A percentile compares a stretch with the other conserved stretches of the same genome.
These are phyloP conservation scores for Ceratocystis destructans DNA, from an alignment of 2,329 filamentous ascomycete species.

Conservation along the genomic window DNA sequence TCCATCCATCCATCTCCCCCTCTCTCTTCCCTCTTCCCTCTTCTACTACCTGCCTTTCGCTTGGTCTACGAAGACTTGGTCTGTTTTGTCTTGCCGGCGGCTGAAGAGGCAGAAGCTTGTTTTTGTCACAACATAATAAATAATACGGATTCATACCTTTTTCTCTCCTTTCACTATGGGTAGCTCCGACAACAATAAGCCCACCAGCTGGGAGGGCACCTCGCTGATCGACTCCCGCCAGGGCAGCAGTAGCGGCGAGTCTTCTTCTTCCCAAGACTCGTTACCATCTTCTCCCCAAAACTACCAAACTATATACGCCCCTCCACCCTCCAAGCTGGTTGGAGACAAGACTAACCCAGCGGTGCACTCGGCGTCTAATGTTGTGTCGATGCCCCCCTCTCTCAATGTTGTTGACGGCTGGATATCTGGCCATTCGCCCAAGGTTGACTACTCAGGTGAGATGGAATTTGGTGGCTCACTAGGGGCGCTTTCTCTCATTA, in stretches of 20 bases:
- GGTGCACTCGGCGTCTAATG: conserved; percentile 23
- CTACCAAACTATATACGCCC: not conserved
- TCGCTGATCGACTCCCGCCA: not conserved
- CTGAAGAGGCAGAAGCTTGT: not conserved
- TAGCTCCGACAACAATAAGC: not conserved
- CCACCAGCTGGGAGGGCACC: conserved; percentile 8
- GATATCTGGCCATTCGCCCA: conserved; percentile 46
- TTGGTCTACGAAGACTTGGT: not conserved
- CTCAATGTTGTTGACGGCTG: conserved; percentile 39
- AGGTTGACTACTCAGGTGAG: conserved; percentile 47
- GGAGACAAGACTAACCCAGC: conserved; percentile 9
- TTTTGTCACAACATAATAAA: not conserved
- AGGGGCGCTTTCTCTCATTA: conserved; percentile 77
- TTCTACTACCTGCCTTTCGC: not conserved
- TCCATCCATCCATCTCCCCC: not conserved
- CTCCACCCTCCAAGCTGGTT: conserved; percentile 19
- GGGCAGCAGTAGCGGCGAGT: conserved; percentile 17
- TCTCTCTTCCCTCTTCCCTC: not conserved
- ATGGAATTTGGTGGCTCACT: conserved; percentile 78
- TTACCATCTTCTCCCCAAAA: not conserved
- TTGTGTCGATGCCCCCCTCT: conserved; percentile 21
- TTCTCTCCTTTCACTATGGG: not conserved
- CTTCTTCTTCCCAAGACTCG: conserved; percentile 11
- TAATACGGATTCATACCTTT: not conserved
- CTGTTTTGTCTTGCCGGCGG: not conserved